Percentiles rank a stretch among this genome's conserved stretches.
These are phyloP conservation scores for Chrysoporthe austroafricana DNA, from an alignment of 2,329 filamentous ascomycete genomes.

Conservation along the genomic window DNA sequence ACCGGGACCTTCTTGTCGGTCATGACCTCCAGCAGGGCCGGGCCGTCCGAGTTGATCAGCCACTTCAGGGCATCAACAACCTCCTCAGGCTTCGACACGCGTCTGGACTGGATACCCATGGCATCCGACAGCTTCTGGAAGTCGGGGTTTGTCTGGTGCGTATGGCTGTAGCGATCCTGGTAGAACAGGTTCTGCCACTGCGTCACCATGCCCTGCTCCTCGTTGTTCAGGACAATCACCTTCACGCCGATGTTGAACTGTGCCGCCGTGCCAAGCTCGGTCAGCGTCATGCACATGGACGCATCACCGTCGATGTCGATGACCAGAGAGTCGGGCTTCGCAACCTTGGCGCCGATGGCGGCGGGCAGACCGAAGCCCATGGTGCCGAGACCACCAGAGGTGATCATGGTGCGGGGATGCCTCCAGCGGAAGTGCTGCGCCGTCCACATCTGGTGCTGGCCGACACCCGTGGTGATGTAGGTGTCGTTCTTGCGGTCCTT, in stretches of 20 bases:
- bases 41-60: conserved; percentile 89
- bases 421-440: conserved; percentile 97
- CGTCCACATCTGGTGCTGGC: conserved; percentile 99
- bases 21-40: conserved; percentile 87
- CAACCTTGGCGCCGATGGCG: conserved; percentile 92
- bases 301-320: conserved; percentile 97
- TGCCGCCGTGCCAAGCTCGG: conserved; percentile 87
- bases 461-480: conserved; percentile 91
- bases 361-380: conserved; percentile 97
- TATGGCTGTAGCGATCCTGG: conserved; percentile 89
- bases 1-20: conserved; percentile 93
- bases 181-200: conserved; percentile 99
- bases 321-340: conserved; percentile 76
- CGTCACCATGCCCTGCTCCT: conserved; percentile 98
- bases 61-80: conserved; percentile 79
- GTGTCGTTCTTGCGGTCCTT: conserved; percentile 79
- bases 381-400: conserved; percentile 90
- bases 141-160: conserved; percentile 93
- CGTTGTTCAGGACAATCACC: conserved; percentile 93
- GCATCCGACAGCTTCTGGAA: conserved; percentile 92
- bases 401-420: conserved; percentile 90
- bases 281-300: conserved; percentile 99
- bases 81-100: conserved; percentile 75
- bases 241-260: conserved; percentile 98
- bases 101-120: conserved; percentile 81